phyloP scores from a whole-genome alignment of 805 yeast species.

The Yarrowia sp. region DNA sequence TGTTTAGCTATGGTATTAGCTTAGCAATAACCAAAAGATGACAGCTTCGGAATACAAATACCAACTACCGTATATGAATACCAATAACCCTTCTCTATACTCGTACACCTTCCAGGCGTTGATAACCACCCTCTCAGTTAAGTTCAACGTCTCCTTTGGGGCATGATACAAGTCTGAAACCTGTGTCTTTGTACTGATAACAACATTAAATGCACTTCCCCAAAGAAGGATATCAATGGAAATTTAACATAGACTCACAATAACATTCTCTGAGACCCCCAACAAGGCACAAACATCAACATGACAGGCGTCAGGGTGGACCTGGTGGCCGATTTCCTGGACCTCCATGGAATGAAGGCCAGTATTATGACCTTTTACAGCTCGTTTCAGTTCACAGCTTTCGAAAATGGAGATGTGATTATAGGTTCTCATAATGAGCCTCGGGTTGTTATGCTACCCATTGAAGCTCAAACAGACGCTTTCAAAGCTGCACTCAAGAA shows the following conservation, averaged over 20 bases:
- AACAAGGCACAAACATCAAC: not conserved
- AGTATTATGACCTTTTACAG: not conserved
- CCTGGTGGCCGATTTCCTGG: not conserved
- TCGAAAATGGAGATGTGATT: not conserved
- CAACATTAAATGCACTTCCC: not conserved
- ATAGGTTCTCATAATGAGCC: not conserved
- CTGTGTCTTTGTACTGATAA: too few relatives aligned
- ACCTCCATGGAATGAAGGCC: not conserved
- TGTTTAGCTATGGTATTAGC: too few relatives aligned
- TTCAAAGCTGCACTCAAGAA: not conserved
- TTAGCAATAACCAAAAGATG: too few relatives aligned
- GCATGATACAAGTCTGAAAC: too few relatives aligned
- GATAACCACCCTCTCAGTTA: too few relatives aligned
- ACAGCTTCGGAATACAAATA: too few relatives aligned
- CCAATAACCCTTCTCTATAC: too few relatives aligned
- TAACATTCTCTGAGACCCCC: too few relatives aligned
- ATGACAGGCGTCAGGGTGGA: not conserved
- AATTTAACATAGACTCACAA: not conserved
- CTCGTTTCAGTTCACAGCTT: not conserved
- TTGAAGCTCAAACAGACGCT: not conserved
- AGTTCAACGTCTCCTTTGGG: too few relatives aligned
- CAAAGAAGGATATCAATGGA: not conserved
- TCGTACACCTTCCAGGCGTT: too few relatives aligned
- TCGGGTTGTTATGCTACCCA: not conserved
- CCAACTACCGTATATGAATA: too few relatives aligned